Evolutionary conservation across 1,284 basidiomycete species (phyloP).

Genomic region (Nidula niveotomentosa): DNA sequence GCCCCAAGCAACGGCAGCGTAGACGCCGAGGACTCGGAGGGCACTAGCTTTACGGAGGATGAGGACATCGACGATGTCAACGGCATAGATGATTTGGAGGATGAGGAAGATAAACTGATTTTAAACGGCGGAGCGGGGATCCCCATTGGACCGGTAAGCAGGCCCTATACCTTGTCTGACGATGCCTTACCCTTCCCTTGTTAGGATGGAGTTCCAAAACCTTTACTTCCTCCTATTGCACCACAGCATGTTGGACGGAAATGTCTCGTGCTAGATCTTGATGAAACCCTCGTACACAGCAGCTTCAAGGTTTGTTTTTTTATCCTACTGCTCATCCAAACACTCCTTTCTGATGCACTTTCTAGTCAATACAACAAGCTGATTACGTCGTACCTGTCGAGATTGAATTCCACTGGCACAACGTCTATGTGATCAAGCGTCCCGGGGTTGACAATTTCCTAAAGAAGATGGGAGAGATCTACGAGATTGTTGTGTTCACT

Average conservation of each 20-base stretch:
- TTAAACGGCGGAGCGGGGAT: conserved; percentile 51
- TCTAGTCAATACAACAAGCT: conserved; percentile 89
- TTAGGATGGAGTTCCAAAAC: conserved; percentile 83
- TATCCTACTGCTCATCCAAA: conserved; percentile 10
- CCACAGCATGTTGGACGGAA: conserved; percentile 82
- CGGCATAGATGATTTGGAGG: conserved; percentile 38
- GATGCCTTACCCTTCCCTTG: conserved; percentile 1
- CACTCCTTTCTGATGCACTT: conserved; percentile 4
- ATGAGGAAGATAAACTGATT: conserved; percentile 49
- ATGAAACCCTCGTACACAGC: conserved; percentile 94
- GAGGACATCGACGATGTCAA: conserved; percentile 39
- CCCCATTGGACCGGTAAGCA: conserved; percentile 49
- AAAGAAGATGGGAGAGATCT: conserved; percentile 96
- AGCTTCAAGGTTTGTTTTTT: conserved; percentile 76
- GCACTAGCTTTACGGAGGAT: conserved; percentile 46
- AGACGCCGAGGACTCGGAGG: conserved; percentile 45
- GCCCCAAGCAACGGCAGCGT: conserved; percentile 20
- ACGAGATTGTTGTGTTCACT: conserved; percentile 98
- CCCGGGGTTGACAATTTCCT: conserved; percentile 98
- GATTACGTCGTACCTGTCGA: conserved; percentile 99
- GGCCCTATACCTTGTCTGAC: background rate
- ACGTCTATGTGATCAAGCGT: conserved; percentile 98
- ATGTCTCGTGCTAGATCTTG: conserved; percentile 92
- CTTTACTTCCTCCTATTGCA: conserved; percentile 78
- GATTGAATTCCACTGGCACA: conserved; percentile 97